Percentiles rank a stretch among this genome's conserved stretches.
Evolutionary conservation across 1,139 yeast genomes (phyloP).

Genomic region (Saccharomyces hybrid): DNA sequence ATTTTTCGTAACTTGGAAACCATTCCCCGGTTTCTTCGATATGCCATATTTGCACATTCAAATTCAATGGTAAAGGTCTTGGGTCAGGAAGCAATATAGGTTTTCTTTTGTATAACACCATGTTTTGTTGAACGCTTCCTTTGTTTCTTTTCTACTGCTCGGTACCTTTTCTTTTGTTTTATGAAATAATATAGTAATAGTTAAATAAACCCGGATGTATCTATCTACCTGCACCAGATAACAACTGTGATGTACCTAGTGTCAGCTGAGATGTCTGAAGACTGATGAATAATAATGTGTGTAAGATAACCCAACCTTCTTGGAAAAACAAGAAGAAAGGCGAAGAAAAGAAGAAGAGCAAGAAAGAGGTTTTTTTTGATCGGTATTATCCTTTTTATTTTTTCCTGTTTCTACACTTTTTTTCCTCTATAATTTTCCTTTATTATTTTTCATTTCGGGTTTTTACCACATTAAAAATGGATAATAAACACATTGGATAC

Average conservation of each 20-base stretch:
- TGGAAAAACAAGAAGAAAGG: background rate
- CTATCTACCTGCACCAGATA: background rate
- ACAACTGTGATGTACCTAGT: background rate
- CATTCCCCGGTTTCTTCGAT: slow-evolving; percentile 85
- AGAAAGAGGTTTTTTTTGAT: background rate
- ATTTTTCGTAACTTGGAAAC: slow-evolving; percentile 71
- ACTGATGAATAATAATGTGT: background rate
- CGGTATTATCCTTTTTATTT: background rate
- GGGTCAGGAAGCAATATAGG: slow-evolving; percentile 55
- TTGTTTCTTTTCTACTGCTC: background rate
- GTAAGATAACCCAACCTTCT: background rate
- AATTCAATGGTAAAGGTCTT: slow-evolving; percentile 47
- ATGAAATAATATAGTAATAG: background rate
- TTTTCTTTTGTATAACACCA: slow-evolving; percentile 69
- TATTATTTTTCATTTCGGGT: background rate
- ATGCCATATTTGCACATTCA: slow-evolving; percentile 56
- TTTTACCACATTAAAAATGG: background rate
- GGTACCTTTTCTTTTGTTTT: background rate
- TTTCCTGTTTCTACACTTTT: slow-evolving; percentile 1
- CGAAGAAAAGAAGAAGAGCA: background rate
- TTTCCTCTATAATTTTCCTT: slow-evolving; percentile 1
- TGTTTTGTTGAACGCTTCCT: slow-evolving; percentile 5
- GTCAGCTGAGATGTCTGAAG: background rate
- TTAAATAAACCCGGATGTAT: background rate
- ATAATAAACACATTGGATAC: background rate